These are phyloP conservation scores for Clitopilus passeckerianus DNA, from an alignment of 768 basidiomycete genomes.

Conservation along the genomic window DNA sequence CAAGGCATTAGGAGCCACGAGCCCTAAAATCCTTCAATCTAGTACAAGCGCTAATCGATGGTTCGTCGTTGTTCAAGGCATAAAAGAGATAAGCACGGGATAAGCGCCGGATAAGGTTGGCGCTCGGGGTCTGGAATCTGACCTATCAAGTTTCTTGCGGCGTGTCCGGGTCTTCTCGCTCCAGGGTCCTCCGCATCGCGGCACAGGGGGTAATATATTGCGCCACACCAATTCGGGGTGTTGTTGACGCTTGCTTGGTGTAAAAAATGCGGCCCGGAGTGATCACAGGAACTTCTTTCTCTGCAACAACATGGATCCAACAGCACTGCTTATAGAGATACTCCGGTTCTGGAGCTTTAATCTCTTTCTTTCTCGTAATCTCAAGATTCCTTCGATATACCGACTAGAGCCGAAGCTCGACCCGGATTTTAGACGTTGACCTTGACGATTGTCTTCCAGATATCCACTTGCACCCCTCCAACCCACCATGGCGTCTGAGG, in stretches of 20 bases:
- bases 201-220: not conserved
- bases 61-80: no score
- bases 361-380: no score
- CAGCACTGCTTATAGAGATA: not conserved
- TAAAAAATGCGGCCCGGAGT: not conserved
- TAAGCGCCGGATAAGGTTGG: no score
- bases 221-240: no score
- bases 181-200: not conserved
- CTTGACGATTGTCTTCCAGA: not conserved
- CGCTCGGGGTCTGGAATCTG: no score
- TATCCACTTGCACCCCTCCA: not conserved
- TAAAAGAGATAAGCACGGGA: no score
- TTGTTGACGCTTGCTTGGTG: not conserved
- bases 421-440: no score
- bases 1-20: no score
- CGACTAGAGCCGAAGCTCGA: not conserved
- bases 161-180: no score
- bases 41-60: no score
- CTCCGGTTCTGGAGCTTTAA: not conserved
- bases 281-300: not conserved
- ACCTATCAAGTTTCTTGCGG: no score
- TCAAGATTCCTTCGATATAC: not conserved
- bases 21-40: no score
- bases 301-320: not conserved
- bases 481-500: slow-evolving; percentile 26